Conservation (phyloP, 1,139 yeast genomes). For the Nakaseomyces glabratus region DNA sequence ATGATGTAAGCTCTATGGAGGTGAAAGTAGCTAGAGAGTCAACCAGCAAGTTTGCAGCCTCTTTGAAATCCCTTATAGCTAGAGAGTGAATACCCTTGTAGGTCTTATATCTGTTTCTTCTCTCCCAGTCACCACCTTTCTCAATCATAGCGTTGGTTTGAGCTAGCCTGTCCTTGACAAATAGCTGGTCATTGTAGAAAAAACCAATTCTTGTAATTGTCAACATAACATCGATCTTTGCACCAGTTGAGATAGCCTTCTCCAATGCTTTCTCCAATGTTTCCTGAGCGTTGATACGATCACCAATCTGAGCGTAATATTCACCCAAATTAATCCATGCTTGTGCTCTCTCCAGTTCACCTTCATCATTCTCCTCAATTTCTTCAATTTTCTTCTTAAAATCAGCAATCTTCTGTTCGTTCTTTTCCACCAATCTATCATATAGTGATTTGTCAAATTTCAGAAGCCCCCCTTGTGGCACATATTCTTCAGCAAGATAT, state of each 20-base stretch:
- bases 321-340: conserved; percentile 79
- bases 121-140: conserved; percentile 99
- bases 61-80: conserved; percentile 78
- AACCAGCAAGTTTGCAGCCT: conserved; percentile 73
- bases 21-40: conserved; percentile 95
- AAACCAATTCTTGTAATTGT: conserved; percentile 80
- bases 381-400: conserved; percentile 58
- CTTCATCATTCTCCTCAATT: conserved; percentile 84
- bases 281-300: conserved; percentile 60
- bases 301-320: conserved; percentile 78
- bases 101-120: conserved; percentile 89
- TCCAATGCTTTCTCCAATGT: conserved; percentile 70
- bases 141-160: conserved; percentile 70
- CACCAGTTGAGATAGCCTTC: conserved; percentile 76
- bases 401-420: conserved; percentile 46
- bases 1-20: conserved; percentile 82
- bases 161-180: conserved; percentile 66
- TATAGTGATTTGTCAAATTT: conserved; percentile 54
- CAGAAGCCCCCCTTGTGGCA: conserved; percentile 20
- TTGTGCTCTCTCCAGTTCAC: conserved; percentile 72
- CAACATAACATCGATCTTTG: conserved; percentile 77
- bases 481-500: conserved; percentile 49
- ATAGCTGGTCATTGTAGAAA: conserved; percentile 69
- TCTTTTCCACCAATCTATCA: conserved; percentile 41
- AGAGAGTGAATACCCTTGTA: conserved; percentile 76